Percentiles rank a stretch among this genome's conserved stretches.
These are phyloP conservation scores for Sordariomycetes sp. DNA, from an alignment of 2,329 filamentous ascomycete species.

Conservation along the genomic window DNA sequence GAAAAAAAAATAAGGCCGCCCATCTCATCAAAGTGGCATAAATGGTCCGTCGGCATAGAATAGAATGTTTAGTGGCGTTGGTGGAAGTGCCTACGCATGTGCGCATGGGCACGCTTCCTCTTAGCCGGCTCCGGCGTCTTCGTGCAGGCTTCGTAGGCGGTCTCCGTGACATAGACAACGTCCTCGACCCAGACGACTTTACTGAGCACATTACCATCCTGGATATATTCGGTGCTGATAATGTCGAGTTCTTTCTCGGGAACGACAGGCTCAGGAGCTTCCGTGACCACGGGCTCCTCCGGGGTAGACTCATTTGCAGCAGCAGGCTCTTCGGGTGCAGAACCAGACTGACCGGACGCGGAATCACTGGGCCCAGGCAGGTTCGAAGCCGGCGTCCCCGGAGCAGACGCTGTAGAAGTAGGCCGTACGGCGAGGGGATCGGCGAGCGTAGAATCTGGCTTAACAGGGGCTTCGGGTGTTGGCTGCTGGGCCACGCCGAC, in stretches of 20 bases:
- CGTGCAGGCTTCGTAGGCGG: conserved; percentile 23
- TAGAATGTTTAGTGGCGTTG: conserved; percentile 2
- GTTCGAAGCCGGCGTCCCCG: too few relatives aligned
- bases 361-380: background rate
- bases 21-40: background rate
- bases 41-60: background rate
- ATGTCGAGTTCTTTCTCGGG: conserved; percentile 23
- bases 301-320: background rate
- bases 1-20: background rate
- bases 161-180: conserved; percentile 40
- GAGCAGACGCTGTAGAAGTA: background rate
- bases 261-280: conserved; percentile 16
- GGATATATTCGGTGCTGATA: conserved; percentile 42
- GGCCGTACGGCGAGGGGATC: background rate
- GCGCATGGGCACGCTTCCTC: conserved; percentile 24
- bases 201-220: conserved; percentile 36
- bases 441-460: background rate
- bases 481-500: background rate
- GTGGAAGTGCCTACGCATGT: conserved; percentile 17
- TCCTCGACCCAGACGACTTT: conserved; percentile 47
- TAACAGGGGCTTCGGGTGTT: background rate
- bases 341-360: background rate
- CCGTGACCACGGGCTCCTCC: conserved; percentile 10
- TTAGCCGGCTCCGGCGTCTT: conserved; percentile 23
- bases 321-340: conserved; percentile 7